Percentiles rank a stretch among this genome's conserved stretches.
Conservation (phyloP, 805 yeast genomes). For the Tetrapisispora namnaoensis region DNA sequence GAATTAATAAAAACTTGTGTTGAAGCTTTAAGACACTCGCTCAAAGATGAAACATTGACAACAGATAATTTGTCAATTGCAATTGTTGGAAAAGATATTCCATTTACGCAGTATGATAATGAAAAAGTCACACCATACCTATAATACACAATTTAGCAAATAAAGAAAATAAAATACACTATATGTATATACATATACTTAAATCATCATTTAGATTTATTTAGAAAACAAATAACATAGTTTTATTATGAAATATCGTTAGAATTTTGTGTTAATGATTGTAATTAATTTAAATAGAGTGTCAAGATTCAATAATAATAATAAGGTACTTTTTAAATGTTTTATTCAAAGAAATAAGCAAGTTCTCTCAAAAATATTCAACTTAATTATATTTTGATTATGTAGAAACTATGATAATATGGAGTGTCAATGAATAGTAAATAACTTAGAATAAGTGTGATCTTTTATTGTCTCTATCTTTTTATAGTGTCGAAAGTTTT, state of each 20-base stretch:
- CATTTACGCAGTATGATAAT: conserved; percentile 74
- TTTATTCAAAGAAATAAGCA: too few relatives aligned
- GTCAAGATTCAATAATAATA: too few relatives aligned
- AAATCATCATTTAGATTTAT: background rate
- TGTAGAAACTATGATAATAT: too few relatives aligned
- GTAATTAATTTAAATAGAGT: too few relatives aligned
- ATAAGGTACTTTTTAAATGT: too few relatives aligned
- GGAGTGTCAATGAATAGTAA: too few relatives aligned
- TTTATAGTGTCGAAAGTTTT: background rate
- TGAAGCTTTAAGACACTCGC: conserved; percentile 84
- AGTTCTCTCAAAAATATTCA: too few relatives aligned
- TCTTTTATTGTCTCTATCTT: background rate
- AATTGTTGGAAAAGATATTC: conserved; percentile 73
- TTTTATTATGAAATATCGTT: too few relatives aligned
- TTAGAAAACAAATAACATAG: background rate
- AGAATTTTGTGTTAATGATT: too few relatives aligned
- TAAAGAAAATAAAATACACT: background rate
- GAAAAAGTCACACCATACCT: conserved; percentile 50
- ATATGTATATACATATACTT: background rate
- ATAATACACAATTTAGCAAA: conserved; percentile 6
- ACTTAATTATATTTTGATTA: too few relatives aligned
- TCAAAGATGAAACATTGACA: conserved; percentile 89
- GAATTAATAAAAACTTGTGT: conserved; percentile 78
- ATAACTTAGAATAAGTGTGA: too few relatives aligned
- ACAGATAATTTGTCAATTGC: conserved; percentile 81